A percentile compares a stretch with the other conserved stretches of the same genome.
phyloP scores from a whole-genome alignment of 768 basidiomycete genomes.

The Lyophyllum decastes region DNA sequence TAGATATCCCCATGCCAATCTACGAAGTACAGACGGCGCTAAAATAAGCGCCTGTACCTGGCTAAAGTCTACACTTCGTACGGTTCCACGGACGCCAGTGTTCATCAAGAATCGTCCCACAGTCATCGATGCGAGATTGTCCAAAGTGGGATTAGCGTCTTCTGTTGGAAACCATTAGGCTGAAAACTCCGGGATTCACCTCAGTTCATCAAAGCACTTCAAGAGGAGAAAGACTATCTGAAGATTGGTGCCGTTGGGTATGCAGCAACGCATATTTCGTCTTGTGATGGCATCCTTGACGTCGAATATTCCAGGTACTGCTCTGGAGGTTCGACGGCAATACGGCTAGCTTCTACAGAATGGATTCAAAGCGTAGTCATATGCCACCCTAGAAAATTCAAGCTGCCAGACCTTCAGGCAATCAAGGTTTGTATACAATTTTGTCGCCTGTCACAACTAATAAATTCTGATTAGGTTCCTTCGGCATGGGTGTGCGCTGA shows the following conservation, averaged over 20 bases:
- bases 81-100: constrained; percentile 27
- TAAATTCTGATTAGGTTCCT: constrained; percentile 22
- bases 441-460: constrained; percentile 1
- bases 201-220: constrained; percentile 39
- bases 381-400: constrained; percentile 39
- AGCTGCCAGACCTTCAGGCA: constrained; percentile 32
- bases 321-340: constrained; percentile 39
- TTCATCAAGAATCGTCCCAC: constrained; percentile 33
- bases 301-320: constrained; percentile 35
- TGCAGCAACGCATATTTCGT: background rate
- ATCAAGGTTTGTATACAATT: constrained; percentile 27
- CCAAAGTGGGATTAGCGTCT: constrained; percentile 26
- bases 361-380: constrained; percentile 40
- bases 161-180: background rate
- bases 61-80: constrained; percentile 25
- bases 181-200: background rate
- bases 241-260: constrained; percentile 48
- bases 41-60: constrained; percentile 28
- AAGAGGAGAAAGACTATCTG: constrained; percentile 40
- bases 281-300: background rate
- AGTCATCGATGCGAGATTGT: constrained; percentile 30
- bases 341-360: constrained; percentile 37
- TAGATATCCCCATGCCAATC: constrained; percentile 1
- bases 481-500: constrained; percentile 42
- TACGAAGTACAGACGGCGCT: constrained; percentile 33